These are phyloP conservation scores for Bolboschoenoplectus hybrid DNA, from an alignment of 202 grass and related monocot species.

Conservation along the genomic window DNA sequence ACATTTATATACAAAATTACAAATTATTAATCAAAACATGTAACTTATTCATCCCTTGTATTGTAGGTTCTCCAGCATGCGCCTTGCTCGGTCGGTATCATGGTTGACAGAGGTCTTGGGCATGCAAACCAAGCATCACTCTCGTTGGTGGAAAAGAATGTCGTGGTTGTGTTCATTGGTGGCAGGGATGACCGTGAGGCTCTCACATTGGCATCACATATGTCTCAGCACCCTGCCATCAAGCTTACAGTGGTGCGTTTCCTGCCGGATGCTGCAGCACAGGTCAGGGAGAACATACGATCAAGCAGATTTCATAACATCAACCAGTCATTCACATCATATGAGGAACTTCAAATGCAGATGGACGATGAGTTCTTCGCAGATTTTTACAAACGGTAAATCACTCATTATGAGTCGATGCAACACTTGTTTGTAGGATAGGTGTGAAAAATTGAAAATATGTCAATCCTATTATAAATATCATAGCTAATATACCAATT, in stretches of 20 bases:
- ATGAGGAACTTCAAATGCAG: constrained; percentile 58
- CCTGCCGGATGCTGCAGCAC: constrained; percentile 52
- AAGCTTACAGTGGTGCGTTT: constrained; percentile 62
- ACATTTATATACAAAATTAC: neutral
- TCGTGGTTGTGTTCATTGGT: constrained; percentile 72
- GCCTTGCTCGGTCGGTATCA: constrained; percentile 64
- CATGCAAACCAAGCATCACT: neutral
- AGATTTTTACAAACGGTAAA: constrained; percentile 68
- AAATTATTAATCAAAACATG: neutral
- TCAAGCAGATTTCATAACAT: constrained; percentile 45
- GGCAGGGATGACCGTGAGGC: constrained; percentile 73
- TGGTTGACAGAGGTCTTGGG: constrained; percentile 60
- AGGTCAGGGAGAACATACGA: constrained; percentile 31
- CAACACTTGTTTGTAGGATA: neutral
- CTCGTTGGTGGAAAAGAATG: constrained; percentile 6
- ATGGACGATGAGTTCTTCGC: constrained; percentile 75
- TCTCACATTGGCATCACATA: constrained; percentile 51
- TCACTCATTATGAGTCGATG: neutral
- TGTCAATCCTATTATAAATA: neutral
- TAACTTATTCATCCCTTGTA: neutral
- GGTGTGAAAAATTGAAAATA: neutral
- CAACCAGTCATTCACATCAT: constrained; percentile 2
- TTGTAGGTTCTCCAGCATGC: constrained; percentile 56
- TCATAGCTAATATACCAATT: neutral
- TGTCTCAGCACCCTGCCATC: constrained; percentile 48